Evolutionary conservation across 2,329 filamentous ascomycete species (phyloP), one percentile per base, ranked within the genome.

Genomic region (Sporothrix luriei): DNA sequence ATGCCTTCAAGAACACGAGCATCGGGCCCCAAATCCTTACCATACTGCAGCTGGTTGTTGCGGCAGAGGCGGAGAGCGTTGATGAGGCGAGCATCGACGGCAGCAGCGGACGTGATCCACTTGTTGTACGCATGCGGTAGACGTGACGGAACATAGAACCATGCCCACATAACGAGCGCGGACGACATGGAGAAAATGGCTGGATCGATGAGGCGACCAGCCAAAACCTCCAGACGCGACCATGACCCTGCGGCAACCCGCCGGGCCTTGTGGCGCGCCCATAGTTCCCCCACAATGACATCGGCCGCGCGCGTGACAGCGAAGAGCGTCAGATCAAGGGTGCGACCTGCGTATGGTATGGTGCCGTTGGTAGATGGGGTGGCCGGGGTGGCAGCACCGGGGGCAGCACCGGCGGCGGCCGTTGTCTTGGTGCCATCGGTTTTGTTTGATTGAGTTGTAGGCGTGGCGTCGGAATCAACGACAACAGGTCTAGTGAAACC

Each of bases 141-240:
- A 24, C 87, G 84, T 48, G 87, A 83, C 0, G 92, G 91, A 11
- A 83, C 78, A 80, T 94, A 97, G 77, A 96, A 90, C 91, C 91
- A 97, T 21, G 91, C 86, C 90, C 91, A 94, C 93, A 96, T 97
- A 74, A 96, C 89, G 49, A 92, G 80, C 26, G 89, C 90, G 51
- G 87, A 88, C 24, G 91, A 93, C 46, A 84, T 78, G 57, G 90
- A 87, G 78, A 97, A 96, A 21, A 94, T 80, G 6, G 85, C 79
- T 4, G 91, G 86, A 76, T 94, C 90, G n/a, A 87, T 81, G 49
- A 87, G 77, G 11, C 73, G 77, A 29, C 81, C 80, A 71, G 82
- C 73, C 29, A 78, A 69, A 13, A 78, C 75, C 71, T 87, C 84
- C 14, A 81, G 67, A 73, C 78, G 78, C 40, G 82, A 82, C 84